These are phyloP conservation scores for Cladophialophora bantiana DNA, from an alignment of 2,329 filamentous ascomycete genomes.

Conservation along the genomic window DNA sequence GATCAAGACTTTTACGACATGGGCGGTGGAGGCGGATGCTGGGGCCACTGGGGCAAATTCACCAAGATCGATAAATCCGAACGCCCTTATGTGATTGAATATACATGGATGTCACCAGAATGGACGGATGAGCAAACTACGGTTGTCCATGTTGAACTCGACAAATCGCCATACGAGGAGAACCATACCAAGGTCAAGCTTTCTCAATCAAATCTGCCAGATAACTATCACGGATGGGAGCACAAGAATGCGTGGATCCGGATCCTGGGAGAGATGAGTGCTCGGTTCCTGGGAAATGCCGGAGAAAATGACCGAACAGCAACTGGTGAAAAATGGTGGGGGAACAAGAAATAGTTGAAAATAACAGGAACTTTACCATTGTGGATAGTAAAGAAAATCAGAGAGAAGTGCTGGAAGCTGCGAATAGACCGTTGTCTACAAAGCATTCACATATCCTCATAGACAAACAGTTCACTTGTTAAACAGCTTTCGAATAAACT, in stretches of 20 bases:
- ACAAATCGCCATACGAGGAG: conserved; percentile 13
- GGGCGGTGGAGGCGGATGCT: conserved; percentile 16
- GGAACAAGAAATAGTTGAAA: too few relatives aligned
- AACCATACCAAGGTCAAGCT: conserved; percentile 16
- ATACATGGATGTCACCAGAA: conserved; percentile 13
- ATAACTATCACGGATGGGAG: conserved; percentile 22
- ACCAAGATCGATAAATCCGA: neutral
- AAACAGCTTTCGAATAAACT: too few relatives aligned
- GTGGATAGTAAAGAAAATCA: too few relatives aligned
- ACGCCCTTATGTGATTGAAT: conserved; percentile 10
- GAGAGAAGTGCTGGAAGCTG: too few relatives aligned
- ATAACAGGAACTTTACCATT: too few relatives aligned
- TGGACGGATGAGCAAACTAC: conserved; percentile 15
- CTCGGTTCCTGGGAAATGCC: conserved; percentile 25
- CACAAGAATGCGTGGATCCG: conserved; percentile 28
- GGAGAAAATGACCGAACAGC: conserved; percentile 5
- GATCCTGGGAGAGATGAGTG: conserved; percentile 25
- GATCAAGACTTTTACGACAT: conserved; percentile 18
- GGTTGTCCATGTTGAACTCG: neutral
- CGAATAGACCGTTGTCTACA: too few relatives aligned
- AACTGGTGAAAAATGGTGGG: too few relatives aligned
- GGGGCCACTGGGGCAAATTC: conserved; percentile 18
- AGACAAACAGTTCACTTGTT: too few relatives aligned
- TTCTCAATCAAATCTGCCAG: conserved; percentile 3
- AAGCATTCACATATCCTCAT: too few relatives aligned